Percentiles rank a stretch among this genome's conserved stretches.
Conservation (phyloP, 2,329 filamentous ascomycete genomes). For the Colletotrichum eleusines region DNA sequence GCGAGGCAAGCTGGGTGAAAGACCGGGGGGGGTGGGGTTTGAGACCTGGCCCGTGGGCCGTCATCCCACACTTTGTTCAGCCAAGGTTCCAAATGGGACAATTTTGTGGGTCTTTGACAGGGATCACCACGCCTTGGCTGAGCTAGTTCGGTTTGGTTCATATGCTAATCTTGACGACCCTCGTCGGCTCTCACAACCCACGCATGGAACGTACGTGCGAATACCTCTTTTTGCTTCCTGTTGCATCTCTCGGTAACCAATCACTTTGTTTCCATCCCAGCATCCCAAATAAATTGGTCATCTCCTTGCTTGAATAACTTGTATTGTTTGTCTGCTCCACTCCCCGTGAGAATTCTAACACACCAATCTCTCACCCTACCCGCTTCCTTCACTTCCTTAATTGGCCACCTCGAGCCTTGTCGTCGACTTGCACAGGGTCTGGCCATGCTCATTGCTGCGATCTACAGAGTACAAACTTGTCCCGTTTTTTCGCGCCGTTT, state of each 20-base stretch:
- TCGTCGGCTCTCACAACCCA: constrained; percentile 14
- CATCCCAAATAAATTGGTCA: neutral
- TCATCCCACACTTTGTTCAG: neutral
- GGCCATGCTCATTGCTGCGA: neutral
- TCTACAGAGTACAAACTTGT: neutral
- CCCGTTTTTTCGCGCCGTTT: neutral
- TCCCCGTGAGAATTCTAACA: neutral
- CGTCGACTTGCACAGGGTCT: neutral
- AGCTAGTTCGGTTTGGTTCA: constrained; percentile 30
- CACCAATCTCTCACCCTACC: neutral
- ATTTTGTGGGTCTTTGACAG: neutral
- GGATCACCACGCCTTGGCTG: constrained; percentile 23
- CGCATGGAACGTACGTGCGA: neutral
- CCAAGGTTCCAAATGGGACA: constrained; percentile 1
- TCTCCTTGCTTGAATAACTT: neutral
- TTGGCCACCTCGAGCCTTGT: neutral
- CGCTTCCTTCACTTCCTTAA: neutral
- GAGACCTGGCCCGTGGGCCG: neutral
- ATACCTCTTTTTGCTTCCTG: constrained; percentile 25
- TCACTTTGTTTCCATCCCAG: neutral
- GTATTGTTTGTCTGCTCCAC: constrained; percentile 25
- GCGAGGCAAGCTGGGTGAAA: neutral
- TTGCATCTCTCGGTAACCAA: constrained; percentile 38
- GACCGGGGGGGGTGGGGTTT: too few species aligned
- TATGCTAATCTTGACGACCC: constrained; percentile 40